Evolutionary conservation across 2,329 filamentous ascomycete genomes (phyloP).

Genomic region (Hansfordia pulvinata): DNA sequence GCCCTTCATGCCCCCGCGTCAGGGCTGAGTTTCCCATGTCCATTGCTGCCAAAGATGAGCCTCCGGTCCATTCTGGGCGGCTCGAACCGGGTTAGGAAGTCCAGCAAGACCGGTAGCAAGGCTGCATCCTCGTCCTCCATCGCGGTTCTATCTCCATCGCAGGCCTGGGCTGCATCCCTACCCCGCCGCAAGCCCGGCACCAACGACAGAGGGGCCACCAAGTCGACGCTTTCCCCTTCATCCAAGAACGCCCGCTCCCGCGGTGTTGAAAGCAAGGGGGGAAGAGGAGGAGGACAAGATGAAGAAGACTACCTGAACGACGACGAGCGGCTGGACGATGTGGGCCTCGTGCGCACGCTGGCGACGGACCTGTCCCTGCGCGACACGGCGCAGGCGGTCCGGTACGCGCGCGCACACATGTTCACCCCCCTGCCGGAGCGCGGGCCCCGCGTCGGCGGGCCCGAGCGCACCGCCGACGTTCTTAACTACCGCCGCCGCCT

Average conservation of each 20-base stretch:
- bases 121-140: conserved; percentile 7
- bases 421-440: conserved; percentile 48
- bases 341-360: conserved; percentile 40
- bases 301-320: conserved; percentile 20
- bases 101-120: conserved; percentile 12
- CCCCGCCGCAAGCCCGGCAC: conserved; percentile 11
- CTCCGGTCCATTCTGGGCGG: conserved; percentile 16
- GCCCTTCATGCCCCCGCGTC: too few species aligned
- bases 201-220: conserved; percentile 4
- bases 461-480: conserved; percentile 46
- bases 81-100: conserved; percentile 18
- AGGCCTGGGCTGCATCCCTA: conserved; percentile 12
- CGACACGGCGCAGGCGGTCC: conserved; percentile 52
- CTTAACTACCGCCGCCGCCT: conserved; percentile 45
- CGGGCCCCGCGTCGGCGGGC: conserved; percentile 47
- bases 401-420: conserved; percentile 46
- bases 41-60: conserved; percentile 10
- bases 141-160: conserved; percentile 7
- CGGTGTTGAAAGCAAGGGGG: too few species aligned
- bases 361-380: conserved; percentile 40
- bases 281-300: too few species aligned
- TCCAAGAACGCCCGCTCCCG: conserved; percentile 12
- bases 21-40: conserved; percentile 16
- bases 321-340: conserved; percentile 42
- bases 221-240: too few species aligned